A percentile compares a stretch with the other conserved stretches of the same genome.
These are phyloP conservation scores for Polyplosphaeria fusca DNA, from an alignment of 495 filamentous ascomycete genomes.

Conservation along the genomic window DNA sequence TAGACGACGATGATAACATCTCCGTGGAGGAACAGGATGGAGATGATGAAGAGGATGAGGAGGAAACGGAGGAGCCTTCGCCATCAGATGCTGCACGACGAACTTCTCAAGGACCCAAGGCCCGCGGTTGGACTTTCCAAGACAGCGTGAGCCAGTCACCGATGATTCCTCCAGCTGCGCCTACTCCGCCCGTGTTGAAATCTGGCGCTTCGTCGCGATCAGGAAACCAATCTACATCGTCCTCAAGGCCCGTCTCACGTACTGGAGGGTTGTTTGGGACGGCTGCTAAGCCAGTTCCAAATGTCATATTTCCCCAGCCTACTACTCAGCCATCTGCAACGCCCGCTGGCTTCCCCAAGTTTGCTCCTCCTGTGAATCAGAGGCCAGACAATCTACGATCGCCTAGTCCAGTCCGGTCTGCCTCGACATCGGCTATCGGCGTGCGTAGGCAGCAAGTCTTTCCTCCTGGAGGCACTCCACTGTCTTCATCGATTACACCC, in stretches of 20 bases:
- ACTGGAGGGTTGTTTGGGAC: slow-evolving; percentile 12
- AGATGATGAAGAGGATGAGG: slow-evolving; percentile 31
- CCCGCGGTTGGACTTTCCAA: slow-evolving; percentile 9
- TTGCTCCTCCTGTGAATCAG: slow-evolving; percentile 51
- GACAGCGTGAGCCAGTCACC: slow-evolving; percentile 24
- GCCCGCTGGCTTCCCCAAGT: slow-evolving; percentile 46
- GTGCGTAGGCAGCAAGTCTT: slow-evolving; percentile 3
- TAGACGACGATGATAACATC: slow-evolving; percentile 22
- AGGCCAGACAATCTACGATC: slow-evolving; percentile 64
- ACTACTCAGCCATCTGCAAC: slow-evolving; percentile 21
- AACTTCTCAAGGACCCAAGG: background rate
- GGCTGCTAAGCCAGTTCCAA: background rate
- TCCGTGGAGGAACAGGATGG: slow-evolving; percentile 38
- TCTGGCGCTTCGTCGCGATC: slow-evolving; percentile 18
- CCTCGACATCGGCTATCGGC: slow-evolving; percentile 45
- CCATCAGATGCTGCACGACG: slow-evolving; percentile 24
- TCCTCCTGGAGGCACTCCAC: slow-evolving; percentile 7
- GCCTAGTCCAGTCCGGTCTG: slow-evolving; percentile 69
- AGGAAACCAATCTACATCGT: slow-evolving; percentile 12
- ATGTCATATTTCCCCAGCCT: background rate
- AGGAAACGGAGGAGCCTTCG: slow-evolving; percentile 19
- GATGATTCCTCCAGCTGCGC: slow-evolving; percentile 21
- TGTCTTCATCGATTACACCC: slow-evolving; percentile 33
- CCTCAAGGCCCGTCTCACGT: slow-evolving; percentile 8
- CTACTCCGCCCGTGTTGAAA: slow-evolving; percentile 26